These are phyloP conservation scores for Arthroderma sp. DNA, from an alignment of 2,329 filamentous ascomycete genomes.

Conservation along the genomic window DNA sequence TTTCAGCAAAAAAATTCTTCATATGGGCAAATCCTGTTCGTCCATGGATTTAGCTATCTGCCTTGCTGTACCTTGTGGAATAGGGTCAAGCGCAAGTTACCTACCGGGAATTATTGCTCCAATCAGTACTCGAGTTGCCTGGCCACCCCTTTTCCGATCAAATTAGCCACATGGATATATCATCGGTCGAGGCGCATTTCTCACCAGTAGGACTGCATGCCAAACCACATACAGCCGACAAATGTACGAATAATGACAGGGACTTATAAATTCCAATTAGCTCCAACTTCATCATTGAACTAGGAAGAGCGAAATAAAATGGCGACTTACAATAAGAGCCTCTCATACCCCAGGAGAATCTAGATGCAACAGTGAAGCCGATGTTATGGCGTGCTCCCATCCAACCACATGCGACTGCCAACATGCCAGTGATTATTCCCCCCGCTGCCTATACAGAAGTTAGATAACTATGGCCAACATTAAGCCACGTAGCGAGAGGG, in stretches of 20 bases:
- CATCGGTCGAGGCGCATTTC: slow-evolving; percentile 16
- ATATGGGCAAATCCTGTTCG: slow-evolving; percentile 20
- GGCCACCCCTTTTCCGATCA: slow-evolving; percentile 2
- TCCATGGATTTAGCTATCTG: no score
- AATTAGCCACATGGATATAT: background rate
- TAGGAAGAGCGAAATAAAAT: background rate
- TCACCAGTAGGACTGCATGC: slow-evolving; percentile 27
- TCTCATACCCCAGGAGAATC: slow-evolving; percentile 31
- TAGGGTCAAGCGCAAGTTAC: background rate
- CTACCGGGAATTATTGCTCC: slow-evolving; percentile 4
- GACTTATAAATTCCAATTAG: slow-evolving; percentile 9
- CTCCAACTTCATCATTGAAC: background rate
- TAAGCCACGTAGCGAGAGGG: no score
- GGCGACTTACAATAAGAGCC: slow-evolving; percentile 20
- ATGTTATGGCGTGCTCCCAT: slow-evolving; percentile 32
- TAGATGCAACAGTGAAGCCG: slow-evolving; percentile 30
- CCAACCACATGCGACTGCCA: slow-evolving; percentile 25
- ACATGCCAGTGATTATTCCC: slow-evolving; percentile 19
- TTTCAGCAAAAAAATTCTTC: slow-evolving; percentile 22
- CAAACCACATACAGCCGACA: slow-evolving; percentile 19
- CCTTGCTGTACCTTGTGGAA: no score
- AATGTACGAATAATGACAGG: slow-evolving; percentile 2
- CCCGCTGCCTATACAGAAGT: background rate
- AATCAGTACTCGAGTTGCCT: slow-evolving; percentile 5
- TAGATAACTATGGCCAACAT: no score